phyloP scores from a whole-genome alignment of 1,139 yeast genomes.

The Arxiozyma heterogenica region DNA sequence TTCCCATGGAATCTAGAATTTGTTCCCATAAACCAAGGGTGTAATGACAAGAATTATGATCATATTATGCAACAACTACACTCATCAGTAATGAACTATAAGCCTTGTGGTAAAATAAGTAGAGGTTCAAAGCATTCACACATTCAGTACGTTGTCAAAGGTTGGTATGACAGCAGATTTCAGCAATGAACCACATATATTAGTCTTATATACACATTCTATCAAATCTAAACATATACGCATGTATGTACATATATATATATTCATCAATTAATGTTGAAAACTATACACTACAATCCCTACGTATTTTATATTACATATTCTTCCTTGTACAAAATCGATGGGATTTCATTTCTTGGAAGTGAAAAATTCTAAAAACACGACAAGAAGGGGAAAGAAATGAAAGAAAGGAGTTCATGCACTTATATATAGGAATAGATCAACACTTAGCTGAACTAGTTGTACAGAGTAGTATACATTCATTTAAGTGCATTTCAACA shows the following conservation, averaged over 20 bases:
- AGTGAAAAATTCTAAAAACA: neutral
- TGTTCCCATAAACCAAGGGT: constrained; percentile 6
- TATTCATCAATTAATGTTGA: too few relatives aligned
- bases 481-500: neutral
- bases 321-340: neutral
- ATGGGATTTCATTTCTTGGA: neutral
- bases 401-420: neutral
- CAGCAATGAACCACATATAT: neutral
- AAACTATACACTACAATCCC: too few relatives aligned
- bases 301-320: neutral
- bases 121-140: constrained; percentile 14
- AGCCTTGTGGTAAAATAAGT: constrained; percentile 26
- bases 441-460: neutral
- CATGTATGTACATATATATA: too few relatives aligned
- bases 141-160: constrained; percentile 29
- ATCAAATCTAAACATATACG: too few relatives aligned
- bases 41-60: neutral
- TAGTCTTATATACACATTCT: neutral
- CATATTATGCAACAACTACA: neutral
- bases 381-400: neutral
- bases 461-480: neutral
- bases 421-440: too few relatives aligned
- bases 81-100: constrained; percentile 7
- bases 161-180: constrained; percentile 29
- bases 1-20: constrained; percentile 23